Evolutionary conservation across 352 stramenopile species (phyloP).

Genomic region (Pythium folliculosum): DNA sequence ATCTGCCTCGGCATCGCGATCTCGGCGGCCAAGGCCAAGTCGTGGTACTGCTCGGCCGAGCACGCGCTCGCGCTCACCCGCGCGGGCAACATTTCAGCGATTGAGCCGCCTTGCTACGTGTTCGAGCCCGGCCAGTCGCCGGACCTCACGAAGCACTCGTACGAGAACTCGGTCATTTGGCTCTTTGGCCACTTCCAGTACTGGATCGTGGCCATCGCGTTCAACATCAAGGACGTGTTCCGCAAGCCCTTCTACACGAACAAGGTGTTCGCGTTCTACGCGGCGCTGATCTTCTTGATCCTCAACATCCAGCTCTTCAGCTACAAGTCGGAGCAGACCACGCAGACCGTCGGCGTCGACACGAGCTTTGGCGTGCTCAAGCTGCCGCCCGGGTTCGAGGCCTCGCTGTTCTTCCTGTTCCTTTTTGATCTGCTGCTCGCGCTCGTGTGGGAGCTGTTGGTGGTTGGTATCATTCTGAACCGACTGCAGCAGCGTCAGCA

Average conservation of each 20-base stretch:
- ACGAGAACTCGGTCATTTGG: constrained; percentile 80
- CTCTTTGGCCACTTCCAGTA: constrained; percentile 81
- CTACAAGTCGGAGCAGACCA: constrained; percentile 57
- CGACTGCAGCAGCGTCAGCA: constrained; percentile 50
- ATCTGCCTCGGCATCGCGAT: constrained; percentile 61
- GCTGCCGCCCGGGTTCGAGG: constrained; percentile 54
- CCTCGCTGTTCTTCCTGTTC: constrained; percentile 70
- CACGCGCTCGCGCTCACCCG: constrained; percentile 49
- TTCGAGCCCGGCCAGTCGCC: constrained; percentile 49
- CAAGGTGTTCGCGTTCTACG: constrained; percentile 49
- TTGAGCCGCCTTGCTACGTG: constrained; percentile 63
- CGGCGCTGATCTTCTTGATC: constrained; percentile 52
- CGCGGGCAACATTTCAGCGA: constrained; percentile 35
- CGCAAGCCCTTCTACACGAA: constrained; percentile 64
- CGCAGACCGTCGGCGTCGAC: constrained; percentile 50
- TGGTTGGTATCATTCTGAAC: constrained; percentile 54
- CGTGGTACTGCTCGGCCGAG: constrained; percentile 66
- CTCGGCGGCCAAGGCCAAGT: constrained; percentile 45
- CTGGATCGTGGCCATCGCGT: constrained; percentile 63
- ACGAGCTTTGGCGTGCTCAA: constrained; percentile 57
- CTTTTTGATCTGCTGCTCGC: constrained; percentile 60
- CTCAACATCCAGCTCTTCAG: constrained; percentile 66
- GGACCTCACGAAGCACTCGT: constrained; percentile 68
- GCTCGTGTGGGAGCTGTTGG: constrained; percentile 58
- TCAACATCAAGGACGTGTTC: constrained; percentile 69